Conservation (phyloP, 257 asterid species). For the Solanum corneliomulleri region DNA sequence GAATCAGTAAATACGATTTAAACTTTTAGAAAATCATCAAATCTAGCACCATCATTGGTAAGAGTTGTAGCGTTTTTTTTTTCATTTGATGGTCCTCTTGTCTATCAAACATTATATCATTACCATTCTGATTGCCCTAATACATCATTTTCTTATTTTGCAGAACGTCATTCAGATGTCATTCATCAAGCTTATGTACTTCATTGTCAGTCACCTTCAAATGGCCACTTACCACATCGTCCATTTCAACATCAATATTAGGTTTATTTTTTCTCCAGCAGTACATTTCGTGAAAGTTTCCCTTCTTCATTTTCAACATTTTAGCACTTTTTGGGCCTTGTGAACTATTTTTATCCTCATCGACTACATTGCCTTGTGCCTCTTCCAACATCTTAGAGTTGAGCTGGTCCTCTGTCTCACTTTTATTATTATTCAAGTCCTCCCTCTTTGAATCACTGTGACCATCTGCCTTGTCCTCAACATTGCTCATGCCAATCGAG, state of each 20-base stretch:
- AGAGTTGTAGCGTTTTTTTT: background rate
- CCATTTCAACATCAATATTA: slow-evolving; percentile 5
- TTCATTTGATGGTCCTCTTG: background rate
- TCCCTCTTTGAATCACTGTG: background rate
- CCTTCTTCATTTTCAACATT: background rate
- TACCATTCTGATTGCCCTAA: too few relatives aligned
- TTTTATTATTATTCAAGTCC: background rate
- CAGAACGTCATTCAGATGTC: background rate
- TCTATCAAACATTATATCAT: background rate
- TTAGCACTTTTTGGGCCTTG: background rate
- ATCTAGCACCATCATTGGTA: background rate
- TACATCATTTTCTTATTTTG: too few relatives aligned
- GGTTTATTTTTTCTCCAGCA: slow-evolving; percentile 12
- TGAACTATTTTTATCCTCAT: background rate
- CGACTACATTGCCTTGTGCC: background rate
- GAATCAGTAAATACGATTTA: slow-evolving; percentile 8
- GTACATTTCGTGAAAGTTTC: background rate
- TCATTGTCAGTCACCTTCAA: slow-evolving; percentile 7
- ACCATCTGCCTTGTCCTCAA: slow-evolving; percentile 11
- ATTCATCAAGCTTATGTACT: slow-evolving; percentile 9
- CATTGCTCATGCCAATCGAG: background rate
- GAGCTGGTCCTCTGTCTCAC: slow-evolving; percentile 5
- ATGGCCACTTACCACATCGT: slow-evolving; percentile 6
- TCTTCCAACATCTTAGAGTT: background rate
- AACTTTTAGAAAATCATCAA: slow-evolving; percentile 5